Base-by-base conservation (phyloP, 2,329 filamentous ascomycete genomes). In the Neonectria faginata region DNA sequence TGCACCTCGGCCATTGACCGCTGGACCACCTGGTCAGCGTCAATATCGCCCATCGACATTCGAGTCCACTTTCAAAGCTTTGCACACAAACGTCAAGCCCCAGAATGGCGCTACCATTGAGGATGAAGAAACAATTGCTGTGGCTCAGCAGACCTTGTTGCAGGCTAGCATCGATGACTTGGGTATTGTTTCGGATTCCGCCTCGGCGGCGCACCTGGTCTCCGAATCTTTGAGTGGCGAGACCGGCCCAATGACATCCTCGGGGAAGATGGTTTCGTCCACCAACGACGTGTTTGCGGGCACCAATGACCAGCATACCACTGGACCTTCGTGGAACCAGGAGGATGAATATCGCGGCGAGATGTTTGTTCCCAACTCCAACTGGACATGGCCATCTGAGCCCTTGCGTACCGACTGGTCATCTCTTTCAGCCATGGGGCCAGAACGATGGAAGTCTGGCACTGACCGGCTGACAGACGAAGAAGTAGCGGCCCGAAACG, bases 21-120 rank as follows among this genome's bases (percentile, higher is more conserved):
- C 85, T 29, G 85, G 85, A 2, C 85, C 85, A 45, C 85, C 85
- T 12, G 85, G 85, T 20, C 82, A 84, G 64, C 82, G 85, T 45
- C 83, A 84, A 60, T 82, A 82, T 67, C 82, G 79, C 20, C 77
- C 83, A n/a, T 78, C 79, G 25, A 79, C 79, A 2, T 77, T 83
- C 36, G 82, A 85, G 29, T 73, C 75, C 9, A 76, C 77, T 2
- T 73, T 79, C 62, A 80, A 77, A 60, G 72, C 76, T 33, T 72
- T 78, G 33, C 75, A 76, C 16, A 73, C 74, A 25, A 71, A 73
- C 31, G n/a, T 51, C 3, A 65, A 60, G 18, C 25, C 66, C 8
- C 74, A 76, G 42, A 72, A 66, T 6, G 66, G 66, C 20, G 44
- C 59, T 48, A 70, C 68, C 14, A 75, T 77, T 4, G 73, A 74